These are phyloP conservation scores for Ophiocordyceps robertsii DNA, from an alignment of 2,329 filamentous ascomycete species.

Conservation along the genomic window DNA sequence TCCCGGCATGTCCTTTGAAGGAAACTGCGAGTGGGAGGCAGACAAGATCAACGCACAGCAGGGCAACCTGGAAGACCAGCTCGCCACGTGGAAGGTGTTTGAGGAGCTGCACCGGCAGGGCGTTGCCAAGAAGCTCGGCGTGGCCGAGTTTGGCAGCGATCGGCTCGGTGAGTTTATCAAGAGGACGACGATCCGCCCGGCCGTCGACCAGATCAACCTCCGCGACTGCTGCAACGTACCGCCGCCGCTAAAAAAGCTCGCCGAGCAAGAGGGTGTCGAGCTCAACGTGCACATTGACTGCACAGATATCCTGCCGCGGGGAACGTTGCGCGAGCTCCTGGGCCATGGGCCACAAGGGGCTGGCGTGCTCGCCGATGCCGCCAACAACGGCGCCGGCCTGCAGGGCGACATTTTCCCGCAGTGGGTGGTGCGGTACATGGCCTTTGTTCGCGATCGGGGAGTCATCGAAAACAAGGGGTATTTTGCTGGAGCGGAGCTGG, in stretches of 20 bases:
- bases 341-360: conserved; percentile 60
- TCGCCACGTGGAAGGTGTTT: conserved; percentile 56
- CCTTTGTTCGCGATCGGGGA: conserved; percentile 82
- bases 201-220: conserved; percentile 91
- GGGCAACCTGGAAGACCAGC: conserved; percentile 53
- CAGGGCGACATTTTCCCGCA: conserved; percentile 70
- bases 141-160: conserved; percentile 83
- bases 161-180: conserved; percentile 67
- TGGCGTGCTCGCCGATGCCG: conserved; percentile 55
- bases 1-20: conserved; percentile 85
- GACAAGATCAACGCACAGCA: conserved; percentile 47
- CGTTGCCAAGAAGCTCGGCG: conserved; percentile 60
- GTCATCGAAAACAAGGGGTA: conserved; percentile 99
- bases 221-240: conserved; percentile 94
- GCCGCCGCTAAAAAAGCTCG: conserved; percentile 69
- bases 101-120: conserved; percentile 62
- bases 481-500: conserved; percentile 71
- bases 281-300: conserved; percentile 89
- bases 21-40: conserved; percentile 72
- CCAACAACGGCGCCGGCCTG: conserved; percentile 41
- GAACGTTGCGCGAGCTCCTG: conserved; percentile 73
- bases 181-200: conserved; percentile 56
- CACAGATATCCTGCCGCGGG: conserved; percentile 76
- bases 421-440: conserved; percentile 97
- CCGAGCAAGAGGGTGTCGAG: conserved; percentile 73